phyloP scores from a whole-genome alignment of 371 early-diverging fungal genomes.

The Circinella minor region DNA sequence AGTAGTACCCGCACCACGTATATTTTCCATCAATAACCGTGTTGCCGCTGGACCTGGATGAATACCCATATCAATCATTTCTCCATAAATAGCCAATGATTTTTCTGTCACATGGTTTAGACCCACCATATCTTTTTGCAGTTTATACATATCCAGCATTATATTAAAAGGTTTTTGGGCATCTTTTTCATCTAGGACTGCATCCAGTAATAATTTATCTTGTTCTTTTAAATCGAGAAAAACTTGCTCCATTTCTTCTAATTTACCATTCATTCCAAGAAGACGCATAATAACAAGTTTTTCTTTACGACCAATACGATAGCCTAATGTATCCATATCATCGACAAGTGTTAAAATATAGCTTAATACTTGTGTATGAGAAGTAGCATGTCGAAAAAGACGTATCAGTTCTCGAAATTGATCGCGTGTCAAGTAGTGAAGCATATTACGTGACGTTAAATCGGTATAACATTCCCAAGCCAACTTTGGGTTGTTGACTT shows the following conservation, averaged over 20 bases:
- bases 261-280: constrained; percentile 41
- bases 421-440: constrained; percentile 38
- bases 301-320: constrained; percentile 36
- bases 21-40: constrained; percentile 28
- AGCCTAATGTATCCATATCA: constrained; percentile 45
- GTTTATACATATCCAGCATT: constrained; percentile 35
- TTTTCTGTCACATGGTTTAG: constrained; percentile 23
- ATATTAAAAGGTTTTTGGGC: constrained; percentile 42
- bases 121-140: constrained; percentile 29
- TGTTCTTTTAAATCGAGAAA: constrained; percentile 29
- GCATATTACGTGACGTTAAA: constrained; percentile 30
- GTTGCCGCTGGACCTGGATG: constrained; percentile 26
- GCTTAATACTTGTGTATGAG: constrained; percentile 23
- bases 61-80: constrained; percentile 36
- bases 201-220: constrained; percentile 11
- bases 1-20: constrained; percentile 25
- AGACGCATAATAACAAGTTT: constrained; percentile 42
- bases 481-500: constrained; percentile 25
- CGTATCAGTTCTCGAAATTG: constrained; percentile 38
- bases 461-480: constrained; percentile 56
- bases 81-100: constrained; percentile 37
- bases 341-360: constrained; percentile 41
- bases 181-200: constrained; percentile 11
- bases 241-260: constrained; percentile 43
- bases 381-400: constrained; percentile 21